Percentiles rank a stretch among this genome's conserved stretches.
phyloP scores from a whole-genome alignment of 345 rosid species.

The Murraya koenigii region DNA sequence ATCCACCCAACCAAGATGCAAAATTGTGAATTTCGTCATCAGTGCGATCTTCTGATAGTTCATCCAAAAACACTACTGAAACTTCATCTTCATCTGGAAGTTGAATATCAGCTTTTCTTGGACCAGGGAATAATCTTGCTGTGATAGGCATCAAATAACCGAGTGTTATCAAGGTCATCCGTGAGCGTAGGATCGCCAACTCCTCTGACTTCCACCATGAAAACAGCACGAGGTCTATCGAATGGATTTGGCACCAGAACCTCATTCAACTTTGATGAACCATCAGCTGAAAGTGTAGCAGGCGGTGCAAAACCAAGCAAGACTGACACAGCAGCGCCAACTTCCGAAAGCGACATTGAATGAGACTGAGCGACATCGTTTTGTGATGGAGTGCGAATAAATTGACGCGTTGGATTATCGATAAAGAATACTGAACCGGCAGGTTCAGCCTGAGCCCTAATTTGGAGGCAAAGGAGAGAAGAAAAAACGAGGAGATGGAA shows the following conservation, averaged over 20 bases:
- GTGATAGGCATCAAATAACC: conserved; percentile 44
- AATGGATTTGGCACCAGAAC: conserved; percentile 84
- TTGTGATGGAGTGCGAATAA: conserved; percentile 54
- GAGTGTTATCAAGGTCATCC: conserved; percentile 25
- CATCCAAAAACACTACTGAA: conserved; percentile 56
- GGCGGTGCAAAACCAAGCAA: conserved; percentile 90
- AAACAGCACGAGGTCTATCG: conserved; percentile 80
- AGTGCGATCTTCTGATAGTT: conserved; percentile 35
- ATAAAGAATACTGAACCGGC: conserved; percentile 71
- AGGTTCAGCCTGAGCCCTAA: conserved; percentile 49
- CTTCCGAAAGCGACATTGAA: conserved; percentile 49
- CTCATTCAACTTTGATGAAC: conserved; percentile 84
- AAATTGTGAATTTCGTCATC: conserved; percentile 61
- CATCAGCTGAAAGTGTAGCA: conserved; percentile 56
- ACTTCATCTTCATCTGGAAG: conserved; percentile 71
- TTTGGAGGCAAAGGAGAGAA: conserved; percentile 37
- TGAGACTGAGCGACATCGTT: conserved; percentile 44
- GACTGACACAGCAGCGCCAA: conserved; percentile 77
- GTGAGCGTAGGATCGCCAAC: conserved; percentile 44
- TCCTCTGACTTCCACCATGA: conserved; percentile 81
- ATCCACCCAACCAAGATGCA: conserved; percentile 88
- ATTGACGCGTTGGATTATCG: conserved; percentile 56
- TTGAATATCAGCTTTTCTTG: conserved; percentile 55
- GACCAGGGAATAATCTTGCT: conserved; percentile 40
- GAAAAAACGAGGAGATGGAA: conserved; percentile 44